Evolutionary conservation across 257 asterid genomes (phyloP).

Genomic region (Scutellaria minor): DNA sequence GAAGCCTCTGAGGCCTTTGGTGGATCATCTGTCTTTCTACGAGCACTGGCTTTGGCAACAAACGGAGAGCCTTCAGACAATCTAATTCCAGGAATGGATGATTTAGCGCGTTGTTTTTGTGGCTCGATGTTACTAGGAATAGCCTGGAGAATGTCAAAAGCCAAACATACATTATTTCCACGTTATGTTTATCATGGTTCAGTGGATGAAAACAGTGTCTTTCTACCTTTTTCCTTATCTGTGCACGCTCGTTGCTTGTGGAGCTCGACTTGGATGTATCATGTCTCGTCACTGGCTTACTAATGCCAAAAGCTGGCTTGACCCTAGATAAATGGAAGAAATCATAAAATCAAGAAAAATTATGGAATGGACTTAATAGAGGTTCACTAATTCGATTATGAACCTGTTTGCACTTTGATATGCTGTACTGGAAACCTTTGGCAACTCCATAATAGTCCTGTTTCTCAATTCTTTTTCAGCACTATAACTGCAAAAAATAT

Average conservation of each 20-base stretch:
- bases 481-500: constrained; percentile 30
- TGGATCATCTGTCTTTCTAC: constrained; percentile 8
- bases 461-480: constrained; percentile 33
- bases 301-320: constrained; percentile 37
- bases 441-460: constrained; percentile 24
- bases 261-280: constrained; percentile 37
- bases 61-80: constrained; percentile 33
- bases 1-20: constrained; percentile 33
- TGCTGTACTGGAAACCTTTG: constrained; percentile 35
- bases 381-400: constrained; percentile 13
- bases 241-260: no score
- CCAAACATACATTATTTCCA: neutral
- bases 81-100: constrained; percentile 36
- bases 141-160: constrained; percentile 43
- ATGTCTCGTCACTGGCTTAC: constrained; percentile 39
- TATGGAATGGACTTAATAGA: neutral
- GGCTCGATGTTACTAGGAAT: constrained; percentile 33
- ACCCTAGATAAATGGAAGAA: constrained; percentile 40
- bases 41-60: constrained; percentile 20
- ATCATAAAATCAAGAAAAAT: constrained; percentile 28
- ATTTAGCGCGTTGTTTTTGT: constrained; percentile 34
- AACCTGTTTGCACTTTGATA: constrained; percentile 55
- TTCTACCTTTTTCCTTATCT: constrained; percentile 53
- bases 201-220: neutral
- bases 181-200: neutral